Percentiles rank a stretch among this genome's conserved stretches.
Conservation (phyloP, 768 basidiomycete species). For the Pleurotus sapidus region DNA sequence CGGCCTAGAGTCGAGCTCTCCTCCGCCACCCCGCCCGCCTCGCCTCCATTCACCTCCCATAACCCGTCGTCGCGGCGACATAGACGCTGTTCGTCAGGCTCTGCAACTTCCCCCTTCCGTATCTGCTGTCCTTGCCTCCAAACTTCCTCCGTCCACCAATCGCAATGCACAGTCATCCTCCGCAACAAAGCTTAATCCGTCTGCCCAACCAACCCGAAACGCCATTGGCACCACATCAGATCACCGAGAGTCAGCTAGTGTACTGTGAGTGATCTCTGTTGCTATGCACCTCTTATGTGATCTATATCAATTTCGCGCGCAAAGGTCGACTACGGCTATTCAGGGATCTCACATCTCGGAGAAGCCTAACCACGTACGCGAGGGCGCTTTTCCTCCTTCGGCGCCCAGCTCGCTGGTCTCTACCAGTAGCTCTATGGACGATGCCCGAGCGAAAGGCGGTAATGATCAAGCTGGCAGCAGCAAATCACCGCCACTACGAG, state of each 20-base stretch:
- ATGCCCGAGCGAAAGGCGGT: no score
- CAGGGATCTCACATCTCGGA: constrained; percentile 9
- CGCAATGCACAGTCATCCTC: not conserved
- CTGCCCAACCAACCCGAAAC: not conserved
- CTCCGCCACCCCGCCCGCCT: constrained; percentile 60
- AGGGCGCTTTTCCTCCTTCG: constrained; percentile 67
- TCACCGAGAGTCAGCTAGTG: constrained; percentile 4
- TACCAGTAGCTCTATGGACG: not conserved
- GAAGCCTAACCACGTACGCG: constrained; percentile 43
- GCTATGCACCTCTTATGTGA: constrained; percentile 10
- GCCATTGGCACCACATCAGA: constrained; percentile 2
- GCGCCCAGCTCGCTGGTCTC: constrained; percentile 8
- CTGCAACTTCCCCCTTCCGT: constrained; percentile 60
- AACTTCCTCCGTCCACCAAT: constrained; percentile 11
- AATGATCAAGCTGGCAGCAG: not conserved
- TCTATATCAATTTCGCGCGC: constrained; percentile 5
- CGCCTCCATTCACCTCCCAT: constrained; percentile 55
- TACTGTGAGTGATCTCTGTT: constrained; percentile 7
- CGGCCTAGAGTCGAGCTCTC: constrained; percentile 38
- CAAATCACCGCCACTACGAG: not conserved
- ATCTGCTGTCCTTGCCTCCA: constrained; percentile 37
- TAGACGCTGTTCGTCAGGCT: constrained; percentile 57
- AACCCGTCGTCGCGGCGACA: constrained; percentile 41
- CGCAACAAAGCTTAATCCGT: not conserved
- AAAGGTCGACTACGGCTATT: constrained; percentile 10